These are phyloP conservation scores for Colletotrichum scovillei DNA, from an alignment of 2,329 filamentous ascomycete species.

Conservation along the genomic window DNA sequence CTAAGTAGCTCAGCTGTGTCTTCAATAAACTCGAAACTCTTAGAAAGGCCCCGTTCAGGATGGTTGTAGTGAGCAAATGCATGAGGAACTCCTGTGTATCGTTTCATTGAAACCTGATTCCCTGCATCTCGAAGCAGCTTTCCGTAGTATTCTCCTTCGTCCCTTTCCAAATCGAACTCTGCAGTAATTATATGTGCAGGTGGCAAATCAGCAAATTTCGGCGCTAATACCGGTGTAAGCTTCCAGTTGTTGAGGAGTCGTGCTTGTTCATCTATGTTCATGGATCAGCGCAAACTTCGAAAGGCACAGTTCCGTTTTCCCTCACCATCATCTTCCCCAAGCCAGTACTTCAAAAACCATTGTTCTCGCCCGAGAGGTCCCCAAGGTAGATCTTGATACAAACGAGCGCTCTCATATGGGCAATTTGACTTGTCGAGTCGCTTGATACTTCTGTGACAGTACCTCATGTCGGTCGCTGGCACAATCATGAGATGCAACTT, in stretches of 20 bases:
- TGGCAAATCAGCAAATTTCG: slow-evolving; percentile 41
- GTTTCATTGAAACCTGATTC: slow-evolving; percentile 41
- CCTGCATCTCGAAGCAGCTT: slow-evolving; percentile 39
- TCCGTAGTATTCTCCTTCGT: slow-evolving; percentile 46
- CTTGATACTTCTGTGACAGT: slow-evolving; percentile 38
- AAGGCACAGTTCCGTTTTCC: slow-evolving; percentile 4
- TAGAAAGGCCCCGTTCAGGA: slow-evolving; percentile 39
- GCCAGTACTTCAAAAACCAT: slow-evolving; percentile 46
- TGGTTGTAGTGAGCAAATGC: slow-evolving; percentile 46
- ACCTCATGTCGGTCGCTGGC: slow-evolving; percentile 47
- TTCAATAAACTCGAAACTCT: slow-evolving; percentile 42
- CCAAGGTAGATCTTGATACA: slow-evolving; percentile 42
- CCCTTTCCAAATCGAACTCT: slow-evolving; percentile 48
- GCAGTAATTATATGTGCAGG: slow-evolving; percentile 47
- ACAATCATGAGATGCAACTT: slow-evolving; percentile 46
- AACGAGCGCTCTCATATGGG: slow-evolving; percentile 41
- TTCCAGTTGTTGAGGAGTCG: slow-evolving; percentile 7
- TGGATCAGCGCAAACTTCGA: background rate
- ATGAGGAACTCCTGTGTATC: slow-evolving; percentile 44
- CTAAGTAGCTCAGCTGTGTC: slow-evolving; percentile 37
- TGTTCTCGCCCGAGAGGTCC: slow-evolving; percentile 43
- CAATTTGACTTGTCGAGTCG: slow-evolving; percentile 37
- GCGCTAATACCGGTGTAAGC: slow-evolving; percentile 39
- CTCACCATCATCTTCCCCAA: slow-evolving; percentile 42
- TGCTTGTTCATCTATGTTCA: slow-evolving; percentile 5